Conservation (phyloP, 2,329 filamentous ascomycete genomes). For the Cryphonectria naterciae region DNA sequence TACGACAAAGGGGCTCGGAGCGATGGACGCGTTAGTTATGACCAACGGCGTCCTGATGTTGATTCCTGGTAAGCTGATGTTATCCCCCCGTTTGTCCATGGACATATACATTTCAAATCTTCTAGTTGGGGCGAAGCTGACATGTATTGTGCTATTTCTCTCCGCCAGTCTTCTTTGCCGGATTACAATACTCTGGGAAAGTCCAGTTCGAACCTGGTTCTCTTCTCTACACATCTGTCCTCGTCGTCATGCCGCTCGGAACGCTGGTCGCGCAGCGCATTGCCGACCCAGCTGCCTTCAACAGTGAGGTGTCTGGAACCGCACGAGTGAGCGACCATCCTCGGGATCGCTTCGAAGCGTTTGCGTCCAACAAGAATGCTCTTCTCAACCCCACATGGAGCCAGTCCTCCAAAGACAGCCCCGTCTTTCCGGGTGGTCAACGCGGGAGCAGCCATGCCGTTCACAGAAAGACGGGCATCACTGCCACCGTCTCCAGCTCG, state of each 20-base stretch:
- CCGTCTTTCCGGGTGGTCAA: constrained; percentile 12
- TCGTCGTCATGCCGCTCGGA: constrained; percentile 56
- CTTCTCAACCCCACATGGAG: constrained; percentile 21
- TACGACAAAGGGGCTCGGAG: constrained; percentile 45
- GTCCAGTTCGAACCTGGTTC: constrained; percentile 54
- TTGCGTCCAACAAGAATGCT: constrained; percentile 25
- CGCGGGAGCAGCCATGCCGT: constrained; percentile 30
- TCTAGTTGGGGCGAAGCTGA: not conserved
- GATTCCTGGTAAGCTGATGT: constrained; percentile 51
- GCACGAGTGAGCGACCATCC: constrained; percentile 28
- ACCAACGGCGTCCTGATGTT: constrained; percentile 62
- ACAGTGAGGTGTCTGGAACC: constrained; percentile 20
- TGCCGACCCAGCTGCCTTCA: constrained; percentile 36
- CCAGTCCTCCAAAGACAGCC: constrained; percentile 26
- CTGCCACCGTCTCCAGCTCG: constrained; percentile 17
- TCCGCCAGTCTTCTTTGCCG: constrained; percentile 53
- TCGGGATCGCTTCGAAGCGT: constrained; percentile 30
- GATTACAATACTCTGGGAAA: constrained; percentile 48
- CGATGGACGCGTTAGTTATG: constrained; percentile 60
- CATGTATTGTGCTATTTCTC: not conserved
- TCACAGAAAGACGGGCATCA: constrained; percentile 30
- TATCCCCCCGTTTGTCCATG: not conserved
- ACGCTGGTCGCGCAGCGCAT: constrained; percentile 56
- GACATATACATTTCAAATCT: not conserved
- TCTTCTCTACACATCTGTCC: constrained; percentile 53